A percentile compares a stretch with the other conserved stretches of the same genome.
Evolutionary conservation across 768 basidiomycete species (phyloP).

Genomic region (Pilatotrama ljubarskyi): DNA sequence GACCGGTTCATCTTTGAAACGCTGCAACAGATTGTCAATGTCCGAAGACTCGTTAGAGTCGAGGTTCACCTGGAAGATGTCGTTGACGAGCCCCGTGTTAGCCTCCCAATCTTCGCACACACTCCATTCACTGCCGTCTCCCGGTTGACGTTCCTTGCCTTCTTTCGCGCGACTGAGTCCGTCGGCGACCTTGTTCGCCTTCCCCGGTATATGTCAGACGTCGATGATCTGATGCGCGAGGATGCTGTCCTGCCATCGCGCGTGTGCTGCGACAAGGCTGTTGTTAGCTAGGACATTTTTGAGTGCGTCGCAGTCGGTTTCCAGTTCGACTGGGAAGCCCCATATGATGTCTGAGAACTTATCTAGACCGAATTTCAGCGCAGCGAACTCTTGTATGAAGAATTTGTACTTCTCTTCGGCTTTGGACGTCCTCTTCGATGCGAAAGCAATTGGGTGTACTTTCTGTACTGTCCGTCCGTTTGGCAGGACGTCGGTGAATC

Average conservation of each 20-base stretch:
- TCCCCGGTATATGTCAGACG: conserved; percentile 26
- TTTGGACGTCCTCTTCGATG: conserved; percentile 36
- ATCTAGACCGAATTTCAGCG: conserved; percentile 33
- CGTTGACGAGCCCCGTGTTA: conserved; percentile 17
- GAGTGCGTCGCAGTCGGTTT: conserved; percentile 41
- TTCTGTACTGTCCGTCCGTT: conserved; percentile 23
- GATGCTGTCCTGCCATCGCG: conserved; percentile 38
- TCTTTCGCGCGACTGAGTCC: conserved; percentile 27
- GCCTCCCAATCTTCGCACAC: conserved; percentile 32
- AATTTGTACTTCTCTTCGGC: conserved; percentile 35
- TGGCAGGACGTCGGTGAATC: conserved; percentile 16
- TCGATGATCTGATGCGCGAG: conserved; percentile 28
- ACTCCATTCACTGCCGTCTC: conserved; percentile 26
- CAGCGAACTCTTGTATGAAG: conserved; percentile 38
- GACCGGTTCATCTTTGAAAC: conserved; percentile 10
- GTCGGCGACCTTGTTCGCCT: conserved; percentile 28
- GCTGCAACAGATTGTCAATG: not conserved
- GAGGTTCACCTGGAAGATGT: conserved; percentile 10
- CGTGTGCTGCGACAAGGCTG: conserved; percentile 33
- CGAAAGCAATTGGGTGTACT: conserved; percentile 35
- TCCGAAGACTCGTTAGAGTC: not conserved
- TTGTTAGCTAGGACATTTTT: conserved; percentile 32
- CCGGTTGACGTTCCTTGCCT: not conserved
- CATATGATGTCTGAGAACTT: conserved; percentile 21
- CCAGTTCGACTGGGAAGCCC: conserved; percentile 34